Evolutionary conservation across 257 asterid species (phyloP).

Genomic region (Pogostemon cablin): DNA sequence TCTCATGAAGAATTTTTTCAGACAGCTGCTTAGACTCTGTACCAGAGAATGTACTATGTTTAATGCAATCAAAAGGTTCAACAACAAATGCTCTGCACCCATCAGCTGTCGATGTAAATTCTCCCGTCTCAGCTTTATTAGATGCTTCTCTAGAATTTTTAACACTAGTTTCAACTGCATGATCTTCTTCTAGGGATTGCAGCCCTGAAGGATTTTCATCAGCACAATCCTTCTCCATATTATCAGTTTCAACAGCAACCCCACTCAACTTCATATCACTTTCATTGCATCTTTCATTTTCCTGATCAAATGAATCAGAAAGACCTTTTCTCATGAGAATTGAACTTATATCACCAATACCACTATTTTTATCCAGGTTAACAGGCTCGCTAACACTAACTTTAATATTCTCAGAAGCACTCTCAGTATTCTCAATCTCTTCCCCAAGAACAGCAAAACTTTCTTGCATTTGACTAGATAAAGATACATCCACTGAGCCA

Average conservation of each 20-base stretch:
- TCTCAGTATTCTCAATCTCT: constrained; percentile 37
- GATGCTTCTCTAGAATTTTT: constrained; percentile 35
- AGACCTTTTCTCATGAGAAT: constrained; percentile 32
- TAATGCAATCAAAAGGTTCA: constrained; percentile 43
- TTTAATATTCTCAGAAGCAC: constrained; percentile 39
- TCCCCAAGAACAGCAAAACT: constrained; percentile 37
- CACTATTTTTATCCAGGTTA: constrained; percentile 41
- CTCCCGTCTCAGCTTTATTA: constrained; percentile 30
- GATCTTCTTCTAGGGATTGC: constrained; percentile 46
- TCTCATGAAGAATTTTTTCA: constrained; percentile 38
- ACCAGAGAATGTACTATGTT: constrained; percentile 29
- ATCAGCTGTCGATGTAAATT: constrained; percentile 37
- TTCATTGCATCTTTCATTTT: constrained; percentile 32
- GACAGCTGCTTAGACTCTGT: constrained; percentile 39
- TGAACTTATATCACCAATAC: constrained; percentile 38
- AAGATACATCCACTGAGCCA: constrained; percentile 40
- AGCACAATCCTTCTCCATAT: constrained; percentile 36
- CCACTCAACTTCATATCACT: constrained; percentile 36
- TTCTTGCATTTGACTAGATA: constrained; percentile 41
- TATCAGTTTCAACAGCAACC: constrained; percentile 38
- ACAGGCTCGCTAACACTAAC: constrained; percentile 37
- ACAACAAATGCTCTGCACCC: constrained; percentile 32
- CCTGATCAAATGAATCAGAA: constrained; percentile 37
- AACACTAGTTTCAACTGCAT: constrained; percentile 41
- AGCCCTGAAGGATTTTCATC: constrained; percentile 38